These are phyloP conservation scores for Chlamydomonas reinhardtii DNA, from an alignment of 163 green algal species.

Conservation along the genomic window DNA sequence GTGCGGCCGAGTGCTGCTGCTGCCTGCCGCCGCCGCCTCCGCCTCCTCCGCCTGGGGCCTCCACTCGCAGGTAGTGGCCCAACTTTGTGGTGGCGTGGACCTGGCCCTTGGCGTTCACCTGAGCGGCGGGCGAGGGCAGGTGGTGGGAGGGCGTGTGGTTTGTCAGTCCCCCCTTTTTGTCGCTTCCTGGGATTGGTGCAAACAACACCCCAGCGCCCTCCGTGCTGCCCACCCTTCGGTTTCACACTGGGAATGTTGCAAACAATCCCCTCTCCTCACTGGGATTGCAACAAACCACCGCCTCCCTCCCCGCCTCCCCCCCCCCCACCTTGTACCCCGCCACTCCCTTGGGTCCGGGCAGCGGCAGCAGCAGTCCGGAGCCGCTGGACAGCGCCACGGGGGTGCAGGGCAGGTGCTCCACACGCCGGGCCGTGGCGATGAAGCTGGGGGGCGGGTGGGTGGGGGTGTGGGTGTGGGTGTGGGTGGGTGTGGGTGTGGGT, in stretches of 20 bases:
- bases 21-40: too few species aligned
- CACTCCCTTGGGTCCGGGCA: constrained; percentile 42
- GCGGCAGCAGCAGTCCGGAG: constrained; percentile 27
- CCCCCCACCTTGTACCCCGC: constrained; percentile 18
- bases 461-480: too few species aligned
- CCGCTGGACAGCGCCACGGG: constrained; percentile 27
- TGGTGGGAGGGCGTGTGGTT: too few species aligned
- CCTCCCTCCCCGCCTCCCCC: neutral
- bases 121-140: neutral
- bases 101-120: constrained; percentile 42
- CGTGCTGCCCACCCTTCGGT: too few species aligned
- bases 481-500: too few species aligned
- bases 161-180: too few species aligned
- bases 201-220: too few species aligned
- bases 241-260: too few species aligned
- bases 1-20: neutral
- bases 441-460: constrained; percentile 6
- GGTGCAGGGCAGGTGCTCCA: constrained; percentile 47
- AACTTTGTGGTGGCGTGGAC: neutral
- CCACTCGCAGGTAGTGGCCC: neutral
- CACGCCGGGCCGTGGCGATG: constrained; percentile 24
- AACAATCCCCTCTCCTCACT: too few species aligned
- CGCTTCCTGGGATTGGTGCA: too few species aligned
- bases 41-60: neutral
- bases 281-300: too few species aligned